Evolutionary conservation across 78 protist genomes (phyloP).

Genomic region (Dictyostelium brefeldianum): DNA sequence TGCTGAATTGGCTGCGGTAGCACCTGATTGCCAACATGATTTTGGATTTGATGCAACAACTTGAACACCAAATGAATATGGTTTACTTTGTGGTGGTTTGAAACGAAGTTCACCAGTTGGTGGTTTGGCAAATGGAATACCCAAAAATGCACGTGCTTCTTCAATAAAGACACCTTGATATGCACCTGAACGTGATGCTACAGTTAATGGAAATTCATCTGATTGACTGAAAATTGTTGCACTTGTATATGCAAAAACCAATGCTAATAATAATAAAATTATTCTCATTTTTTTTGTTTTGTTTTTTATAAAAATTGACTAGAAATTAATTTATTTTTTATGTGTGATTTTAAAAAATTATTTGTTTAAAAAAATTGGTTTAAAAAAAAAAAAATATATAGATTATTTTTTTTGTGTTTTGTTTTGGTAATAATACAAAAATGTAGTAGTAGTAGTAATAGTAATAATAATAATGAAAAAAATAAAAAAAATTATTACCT

Average conservation of each 20-base stretch:
- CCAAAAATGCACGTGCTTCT: constrained; percentile 71
- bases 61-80: neutral
- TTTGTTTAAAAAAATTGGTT: neutral
- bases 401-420: neutral
- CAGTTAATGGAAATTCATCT: constrained; percentile 27
- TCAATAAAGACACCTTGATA: neutral
- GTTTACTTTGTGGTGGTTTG: constrained; percentile 50
- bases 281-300: neutral
- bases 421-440: neutral
- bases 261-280: constrained; percentile 1
- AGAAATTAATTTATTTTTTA: neutral
- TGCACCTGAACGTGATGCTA: neutral
- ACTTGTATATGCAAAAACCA: neutral
- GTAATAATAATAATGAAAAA: too few relatives aligned
- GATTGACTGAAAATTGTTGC: neutral
- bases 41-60: constrained; percentile 1
- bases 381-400: neutral
- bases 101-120: constrained; percentile 85
- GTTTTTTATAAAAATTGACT: neutral
- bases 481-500: too few relatives aligned
- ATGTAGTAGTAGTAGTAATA: neutral
- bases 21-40: constrained; percentile 67
- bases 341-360: neutral
- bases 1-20: neutral
- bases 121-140: constrained; percentile 86